Base-by-base conservation (phyloP, 1,284 basidiomycete genomes). In the Apiotrichum gracile region DNA sequence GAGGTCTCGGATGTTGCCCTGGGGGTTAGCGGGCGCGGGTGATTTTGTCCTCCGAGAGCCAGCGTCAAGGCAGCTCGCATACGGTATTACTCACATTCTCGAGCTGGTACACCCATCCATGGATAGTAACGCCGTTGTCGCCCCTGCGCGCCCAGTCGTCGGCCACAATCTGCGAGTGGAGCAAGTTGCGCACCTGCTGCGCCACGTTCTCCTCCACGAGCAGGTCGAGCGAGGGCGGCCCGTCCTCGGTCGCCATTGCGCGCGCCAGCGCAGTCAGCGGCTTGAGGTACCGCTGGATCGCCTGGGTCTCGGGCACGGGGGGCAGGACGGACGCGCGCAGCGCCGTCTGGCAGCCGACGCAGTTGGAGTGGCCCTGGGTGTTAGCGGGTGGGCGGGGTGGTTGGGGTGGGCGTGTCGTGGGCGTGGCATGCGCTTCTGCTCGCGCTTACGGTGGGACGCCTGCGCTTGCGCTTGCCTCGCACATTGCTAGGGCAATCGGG, bases 21-120 rank as follows among this genome's bases (percentile, higher is more conserved):
- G 46, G 5, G 9, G 9, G 16, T 21, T n/a, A 10, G 7, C 16
- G 10, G n/a, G n/a, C n/a, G n/a, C n/a, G n/a, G n/a, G n/a, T n/a
- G n/a, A n/a, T n/a, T n/a, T n/a, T n/a, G n/a, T n/a, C n/a, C n/a
- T n/a, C n/a, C n/a, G n/a, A n/a, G n/a, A n/a, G n/a, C n/a, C n/a
- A n/a, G n/a, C n/a, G n/a, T n/a, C n/a, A n/a, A n/a, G n/a, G n/a
- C n/a, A n/a, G n/a, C n/a, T n/a, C n/a, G n/a, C n/a, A n/a, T n/a
- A n/a, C n/a, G n/a, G n/a, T n/a, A n/a, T n/a, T 2, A 64, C 66
- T 62, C 51, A 69, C 71, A 48, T 73, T 63, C 55, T 73, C 71
- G n/a, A 73, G 68, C 55, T 73, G 71, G 55, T 73, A 72, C 25
- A 74, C 69, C 72, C 72, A 74, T 2, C 72, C 72, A 38, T 72